Percentiles rank a stretch among this genome's conserved stretches.
Conservation (phyloP, 78 protist genomes). For the Emiliania huxleyi region DNA sequence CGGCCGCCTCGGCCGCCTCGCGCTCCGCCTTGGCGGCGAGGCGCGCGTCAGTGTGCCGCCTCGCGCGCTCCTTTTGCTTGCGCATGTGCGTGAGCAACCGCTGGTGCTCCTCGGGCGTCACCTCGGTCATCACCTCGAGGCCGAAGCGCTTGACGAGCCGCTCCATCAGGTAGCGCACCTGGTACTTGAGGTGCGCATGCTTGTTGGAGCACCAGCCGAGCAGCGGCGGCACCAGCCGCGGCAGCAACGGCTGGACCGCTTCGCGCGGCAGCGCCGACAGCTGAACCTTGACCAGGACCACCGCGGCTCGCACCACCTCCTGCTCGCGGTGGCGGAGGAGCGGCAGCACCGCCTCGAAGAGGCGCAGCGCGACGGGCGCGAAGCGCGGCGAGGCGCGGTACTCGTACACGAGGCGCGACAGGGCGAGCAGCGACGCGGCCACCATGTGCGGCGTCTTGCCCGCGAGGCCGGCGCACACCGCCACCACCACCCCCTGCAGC, state of each 20-base stretch:
- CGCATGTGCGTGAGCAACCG: not conserved
- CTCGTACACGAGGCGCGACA: not conserved
- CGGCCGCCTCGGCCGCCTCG: not conserved
- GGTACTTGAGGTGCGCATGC: conserved; percentile 7
- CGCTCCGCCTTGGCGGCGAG: not conserved
- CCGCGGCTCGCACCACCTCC: not conserved
- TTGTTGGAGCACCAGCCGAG: not conserved
- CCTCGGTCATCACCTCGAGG: not conserved
- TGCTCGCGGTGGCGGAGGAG: not conserved
- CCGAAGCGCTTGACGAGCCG: not conserved
- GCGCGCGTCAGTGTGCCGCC: not conserved
- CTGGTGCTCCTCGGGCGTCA: not conserved
- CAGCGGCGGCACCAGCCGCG: not conserved
- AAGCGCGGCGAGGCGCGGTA: not conserved
- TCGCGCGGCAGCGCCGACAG: not conserved
- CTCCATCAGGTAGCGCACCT: conserved; percentile 8
- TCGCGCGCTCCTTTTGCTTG: conserved; percentile 4
- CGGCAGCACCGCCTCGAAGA: not conserved
- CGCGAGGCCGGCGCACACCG: not conserved
- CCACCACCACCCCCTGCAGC: not conserved
- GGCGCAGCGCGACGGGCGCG: not conserved
- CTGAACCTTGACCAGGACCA: not conserved
- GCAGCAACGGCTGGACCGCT: not conserved
- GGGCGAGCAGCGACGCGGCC: not conserved
- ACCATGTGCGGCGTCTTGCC: not conserved